Conservation (phyloP, 1,284 basidiomycete species). For the Fomitiporia mediterranea region DNA sequence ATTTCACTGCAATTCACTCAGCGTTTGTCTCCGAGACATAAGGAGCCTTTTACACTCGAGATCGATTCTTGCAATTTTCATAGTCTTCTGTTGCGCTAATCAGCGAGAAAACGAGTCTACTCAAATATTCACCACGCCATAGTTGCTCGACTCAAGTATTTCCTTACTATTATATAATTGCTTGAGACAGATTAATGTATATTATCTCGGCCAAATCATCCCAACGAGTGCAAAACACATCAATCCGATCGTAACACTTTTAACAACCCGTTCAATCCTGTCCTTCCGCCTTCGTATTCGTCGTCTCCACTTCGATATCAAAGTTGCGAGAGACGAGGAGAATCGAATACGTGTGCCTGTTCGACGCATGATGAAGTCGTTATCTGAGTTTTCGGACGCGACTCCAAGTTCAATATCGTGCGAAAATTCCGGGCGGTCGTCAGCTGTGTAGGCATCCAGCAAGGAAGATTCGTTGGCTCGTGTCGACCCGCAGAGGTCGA, state of each 20-base stretch:
- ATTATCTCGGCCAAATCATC: slow-evolving; percentile 3
- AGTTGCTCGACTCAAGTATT: too few species aligned
- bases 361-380: neutral
- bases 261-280: neutral
- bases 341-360: neutral
- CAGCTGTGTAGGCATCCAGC: neutral
- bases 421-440: neutral
- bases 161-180: too few species aligned
- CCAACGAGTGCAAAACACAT: slow-evolving; percentile 5
- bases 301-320: slow-evolving; percentile 6
- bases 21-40: too few species aligned
- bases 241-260: slow-evolving; percentile 3
- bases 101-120: too few species aligned
- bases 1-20: neutral
- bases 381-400: neutral
- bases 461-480: too few species aligned
- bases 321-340: neutral
- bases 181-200: too few species aligned
- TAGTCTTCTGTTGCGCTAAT: too few species aligned
- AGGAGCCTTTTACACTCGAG: too few species aligned
- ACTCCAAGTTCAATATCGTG: neutral
- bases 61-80: too few species aligned
- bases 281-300: neutral
- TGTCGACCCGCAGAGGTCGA: slow-evolving; percentile 24
- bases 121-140: too few species aligned